Conservation (phyloP, 2,329 filamentous ascomycete genomes). For the Trichophyton rubrum region DNA sequence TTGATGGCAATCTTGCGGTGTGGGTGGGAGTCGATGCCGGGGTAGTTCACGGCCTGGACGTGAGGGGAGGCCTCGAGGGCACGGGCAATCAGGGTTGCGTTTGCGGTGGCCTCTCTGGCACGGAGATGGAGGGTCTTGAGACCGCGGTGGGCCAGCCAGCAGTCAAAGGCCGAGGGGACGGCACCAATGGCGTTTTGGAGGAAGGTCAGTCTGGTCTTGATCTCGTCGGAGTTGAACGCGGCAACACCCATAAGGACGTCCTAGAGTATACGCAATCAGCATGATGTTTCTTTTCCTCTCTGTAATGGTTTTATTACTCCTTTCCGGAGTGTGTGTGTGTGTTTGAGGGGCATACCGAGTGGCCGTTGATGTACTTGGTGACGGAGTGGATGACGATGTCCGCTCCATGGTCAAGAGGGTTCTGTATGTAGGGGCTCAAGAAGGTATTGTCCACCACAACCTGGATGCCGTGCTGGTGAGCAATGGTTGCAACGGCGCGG, state of each 20-base stretch:
- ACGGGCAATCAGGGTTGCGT: constrained; percentile 64
- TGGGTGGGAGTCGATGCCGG: constrained; percentile 74
- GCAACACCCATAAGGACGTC: constrained; percentile 97
- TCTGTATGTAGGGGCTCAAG: constrained; percentile 90
- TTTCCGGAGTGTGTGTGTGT: too few relatives aligned
- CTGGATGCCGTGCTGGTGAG: constrained; percentile 76
- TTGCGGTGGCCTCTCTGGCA: constrained; percentile 68
- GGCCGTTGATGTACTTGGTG: constrained; percentile 98
- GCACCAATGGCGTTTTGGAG: constrained; percentile 96
- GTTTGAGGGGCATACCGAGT: constrained; percentile 40
- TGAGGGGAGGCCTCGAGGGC: constrained; percentile 68
- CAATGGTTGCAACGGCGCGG: constrained; percentile 64
- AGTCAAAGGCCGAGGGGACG: constrained; percentile 88
- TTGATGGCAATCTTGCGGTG: constrained; percentile 73
- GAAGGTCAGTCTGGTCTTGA: constrained; percentile 69
- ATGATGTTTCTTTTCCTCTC: too few relatives aligned
- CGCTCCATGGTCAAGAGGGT: constrained; percentile 85
- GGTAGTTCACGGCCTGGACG: constrained; percentile 89
- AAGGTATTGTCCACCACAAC: constrained; percentile 99
- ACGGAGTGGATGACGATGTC: constrained; percentile 96
- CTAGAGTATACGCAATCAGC: constrained; percentile 19
- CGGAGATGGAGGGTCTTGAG: constrained; percentile 94
- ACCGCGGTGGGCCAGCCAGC: constrained; percentile 93
- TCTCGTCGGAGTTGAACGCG: constrained; percentile 76
- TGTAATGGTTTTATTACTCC: too few relatives aligned